Conservation (phyloP, 108 stramenopile species). For the Pseudonitzschia delicatissima region DNA sequence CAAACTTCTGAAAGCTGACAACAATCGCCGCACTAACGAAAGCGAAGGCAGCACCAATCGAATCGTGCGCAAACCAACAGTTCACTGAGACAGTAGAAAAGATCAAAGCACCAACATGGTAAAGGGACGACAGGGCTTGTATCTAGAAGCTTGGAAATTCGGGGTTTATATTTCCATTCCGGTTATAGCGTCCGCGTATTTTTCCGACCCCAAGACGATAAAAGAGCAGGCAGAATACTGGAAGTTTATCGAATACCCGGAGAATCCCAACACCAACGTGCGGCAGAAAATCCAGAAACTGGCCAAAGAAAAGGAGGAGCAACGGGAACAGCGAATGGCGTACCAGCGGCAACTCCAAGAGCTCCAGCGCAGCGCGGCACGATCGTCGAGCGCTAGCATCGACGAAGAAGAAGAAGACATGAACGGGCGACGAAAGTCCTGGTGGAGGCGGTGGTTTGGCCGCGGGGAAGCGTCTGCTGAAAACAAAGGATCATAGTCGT, state of each 20-base stretch:
- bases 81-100: too few species aligned
- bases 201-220: slow-evolving; percentile 65
- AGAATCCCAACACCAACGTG: slow-evolving; percentile 78
- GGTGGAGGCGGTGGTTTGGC: not conserved
- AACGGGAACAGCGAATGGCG: slow-evolving; percentile 48
- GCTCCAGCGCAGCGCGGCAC: slow-evolving; percentile 37
- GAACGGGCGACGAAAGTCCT: not conserved
- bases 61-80: too few species aligned
- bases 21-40: too few species aligned
- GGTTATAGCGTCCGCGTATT: slow-evolving; percentile 69
- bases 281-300: slow-evolving; percentile 68
- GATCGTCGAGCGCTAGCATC: slow-evolving; percentile 5
- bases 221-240: slow-evolving; percentile 79
- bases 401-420: not conserved
- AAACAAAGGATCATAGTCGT: too few species aligned
- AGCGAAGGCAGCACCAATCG: too few species aligned
- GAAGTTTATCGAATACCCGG: slow-evolving; percentile 85
- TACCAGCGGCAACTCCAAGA: slow-evolving; percentile 46
- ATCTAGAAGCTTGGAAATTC: slow-evolving; percentile 82
- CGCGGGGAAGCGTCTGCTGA: too few species aligned
- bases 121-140: slow-evolving; percentile 60
- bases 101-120: too few species aligned
- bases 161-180: slow-evolving; percentile 68
- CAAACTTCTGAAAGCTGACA: too few species aligned
- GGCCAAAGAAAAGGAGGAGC: slow-evolving; percentile 45